A percentile compares a stretch with the other conserved stretches of the same genome.
These are phyloP conservation scores for Penicillium soppii DNA, from an alignment of 495 filamentous ascomycete species.

Conservation along the genomic window DNA sequence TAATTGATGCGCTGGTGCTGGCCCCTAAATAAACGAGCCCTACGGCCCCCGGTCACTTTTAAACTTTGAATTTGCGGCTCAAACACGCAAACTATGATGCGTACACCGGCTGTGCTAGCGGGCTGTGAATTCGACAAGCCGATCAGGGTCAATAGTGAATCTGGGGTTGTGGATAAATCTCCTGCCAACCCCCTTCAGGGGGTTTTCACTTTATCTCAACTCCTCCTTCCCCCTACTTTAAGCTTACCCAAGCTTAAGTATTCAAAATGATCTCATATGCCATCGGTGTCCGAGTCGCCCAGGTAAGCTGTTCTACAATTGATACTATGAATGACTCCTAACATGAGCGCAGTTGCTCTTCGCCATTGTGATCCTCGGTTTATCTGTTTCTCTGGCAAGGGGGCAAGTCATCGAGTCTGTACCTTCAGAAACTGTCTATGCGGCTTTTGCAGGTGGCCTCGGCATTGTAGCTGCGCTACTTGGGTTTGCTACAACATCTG, in stretches of 20 bases:
- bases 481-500: constrained; percentile 37
- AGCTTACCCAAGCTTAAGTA: neutral
- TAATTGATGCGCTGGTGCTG: no score
- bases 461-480: constrained; percentile 42
- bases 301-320: neutral
- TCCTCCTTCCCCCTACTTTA: neutral
- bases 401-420: constrained; percentile 35
- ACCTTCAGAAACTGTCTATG: constrained; percentile 42
- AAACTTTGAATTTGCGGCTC: neutral
- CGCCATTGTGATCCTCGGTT: constrained; percentile 43
- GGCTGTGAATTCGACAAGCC: no score
- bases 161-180: neutral
- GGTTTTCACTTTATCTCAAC: neutral
- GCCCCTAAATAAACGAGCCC: no score
- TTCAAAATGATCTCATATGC: neutral
- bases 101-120: neutral
- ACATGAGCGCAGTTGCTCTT: constrained; percentile 37
- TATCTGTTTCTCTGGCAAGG: constrained; percentile 46
- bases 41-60: neutral
- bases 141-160: neutral
- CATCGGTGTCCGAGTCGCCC: neutral
- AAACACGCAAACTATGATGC: neutral
- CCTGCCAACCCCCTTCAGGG: neutral
- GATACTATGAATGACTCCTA: neutral
- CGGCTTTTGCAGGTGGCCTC: constrained; percentile 47